Evolutionary conservation across 129 eudicot species (phyloP).

Genomic region (Escallonia rubra): DNA sequence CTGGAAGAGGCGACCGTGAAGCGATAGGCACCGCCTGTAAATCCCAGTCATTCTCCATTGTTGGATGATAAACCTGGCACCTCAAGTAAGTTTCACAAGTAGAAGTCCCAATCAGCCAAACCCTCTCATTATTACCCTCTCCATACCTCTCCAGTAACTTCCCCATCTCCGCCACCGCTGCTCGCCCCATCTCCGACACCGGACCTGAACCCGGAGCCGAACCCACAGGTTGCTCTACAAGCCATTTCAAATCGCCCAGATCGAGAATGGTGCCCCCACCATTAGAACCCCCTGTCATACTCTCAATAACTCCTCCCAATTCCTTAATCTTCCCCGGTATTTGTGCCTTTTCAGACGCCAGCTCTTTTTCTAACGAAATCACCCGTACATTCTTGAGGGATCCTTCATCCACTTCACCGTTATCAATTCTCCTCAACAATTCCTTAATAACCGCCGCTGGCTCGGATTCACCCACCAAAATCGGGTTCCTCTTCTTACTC

Average conservation of each 20-base stretch:
- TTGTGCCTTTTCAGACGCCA: slow-evolving; percentile 24
- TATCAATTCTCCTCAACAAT: slow-evolving; percentile 50
- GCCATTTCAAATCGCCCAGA: slow-evolving; percentile 74
- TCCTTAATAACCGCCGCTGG: slow-evolving; percentile 68
- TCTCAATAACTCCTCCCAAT: slow-evolving; percentile 39
- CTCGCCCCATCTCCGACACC: slow-evolving; percentile 35
- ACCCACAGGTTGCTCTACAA: slow-evolving; percentile 56
- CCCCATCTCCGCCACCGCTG: slow-evolving; percentile 55
- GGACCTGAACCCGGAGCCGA: slow-evolving; percentile 5
- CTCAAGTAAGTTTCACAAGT: slow-evolving; percentile 94
- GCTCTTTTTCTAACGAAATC: slow-evolving; percentile 45
- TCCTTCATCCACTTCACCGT: slow-evolving; percentile 44
- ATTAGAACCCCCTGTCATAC: slow-evolving; percentile 24
- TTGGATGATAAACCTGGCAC: slow-evolving; percentile 85
- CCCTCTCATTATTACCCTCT: slow-evolving; percentile 22
- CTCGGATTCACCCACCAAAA: slow-evolving; percentile 75
- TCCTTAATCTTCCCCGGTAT: slow-evolving; percentile 49
- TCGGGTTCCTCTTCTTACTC: slow-evolving; percentile 63
- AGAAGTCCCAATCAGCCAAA: slow-evolving; percentile 89
- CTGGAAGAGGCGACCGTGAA: slow-evolving; percentile 60
- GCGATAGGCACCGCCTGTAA: slow-evolving; percentile 90
- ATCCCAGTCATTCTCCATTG: slow-evolving; percentile 96
- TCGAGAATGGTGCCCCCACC: slow-evolving; percentile 47
- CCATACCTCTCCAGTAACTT: slow-evolving; percentile 38
- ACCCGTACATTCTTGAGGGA: slow-evolving; percentile 40